Percentiles rank a stretch among this genome's conserved stretches.
Conservation (phyloP, 139 green algal species). For the Picochlorum sp. region DNA sequence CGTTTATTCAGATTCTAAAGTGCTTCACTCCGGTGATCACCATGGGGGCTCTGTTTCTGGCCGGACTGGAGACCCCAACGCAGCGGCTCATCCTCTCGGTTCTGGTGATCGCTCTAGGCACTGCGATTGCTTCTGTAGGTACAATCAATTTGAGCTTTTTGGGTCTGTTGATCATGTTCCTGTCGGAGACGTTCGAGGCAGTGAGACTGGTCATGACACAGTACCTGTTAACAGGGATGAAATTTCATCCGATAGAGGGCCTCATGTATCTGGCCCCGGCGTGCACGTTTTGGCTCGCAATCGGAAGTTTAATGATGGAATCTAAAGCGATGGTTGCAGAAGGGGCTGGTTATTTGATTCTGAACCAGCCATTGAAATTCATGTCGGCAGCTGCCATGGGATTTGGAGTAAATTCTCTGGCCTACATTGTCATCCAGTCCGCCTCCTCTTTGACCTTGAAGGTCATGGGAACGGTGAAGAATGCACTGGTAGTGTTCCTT, state of each 20-base stretch:
- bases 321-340: constrained; percentile 32
- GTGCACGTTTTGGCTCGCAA: constrained; percentile 62
- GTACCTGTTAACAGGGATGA: constrained; percentile 65
- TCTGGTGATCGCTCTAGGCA: constrained; percentile 52
- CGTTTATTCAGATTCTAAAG: constrained; percentile 51
- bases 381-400: constrained; percentile 58
- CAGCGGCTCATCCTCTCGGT: constrained; percentile 43
- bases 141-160: constrained; percentile 48
- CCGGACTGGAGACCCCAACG: constrained; percentile 57
- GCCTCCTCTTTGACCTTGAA: constrained; percentile 68
- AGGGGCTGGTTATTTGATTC: constrained; percentile 28
- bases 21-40: constrained; percentile 83
- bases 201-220: constrained; percentile 79
- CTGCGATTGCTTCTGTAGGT: constrained; percentile 56
- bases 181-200: constrained; percentile 54
- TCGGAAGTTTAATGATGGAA: constrained; percentile 35
- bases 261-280: constrained; percentile 82
- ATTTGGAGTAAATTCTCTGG: constrained; percentile 73
- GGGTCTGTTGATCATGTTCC: constrained; percentile 64
- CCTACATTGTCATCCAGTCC: constrained; percentile 77
- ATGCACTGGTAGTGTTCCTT: constrained; percentile 64
- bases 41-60: constrained; percentile 70
- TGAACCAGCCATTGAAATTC: constrained; percentile 31
- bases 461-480: constrained; percentile 78
- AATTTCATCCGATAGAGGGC: constrained; percentile 84